Evolutionary conservation across 2,329 filamentous ascomycete genomes (phyloP).

Genomic region (Pyrenochaeta sp.): DNA sequence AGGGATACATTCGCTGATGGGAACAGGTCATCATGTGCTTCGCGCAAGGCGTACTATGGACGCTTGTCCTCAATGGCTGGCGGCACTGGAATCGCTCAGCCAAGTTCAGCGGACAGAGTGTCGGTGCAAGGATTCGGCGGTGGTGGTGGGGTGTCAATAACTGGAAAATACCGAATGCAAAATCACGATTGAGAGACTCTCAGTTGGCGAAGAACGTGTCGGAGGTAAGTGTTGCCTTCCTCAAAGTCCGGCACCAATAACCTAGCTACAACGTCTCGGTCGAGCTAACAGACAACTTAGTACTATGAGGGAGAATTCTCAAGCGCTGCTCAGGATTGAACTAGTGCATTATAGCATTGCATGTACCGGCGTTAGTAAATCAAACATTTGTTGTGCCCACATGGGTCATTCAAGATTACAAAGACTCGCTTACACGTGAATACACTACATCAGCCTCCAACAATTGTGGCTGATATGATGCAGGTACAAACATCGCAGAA

Average conservation of each 20-base stretch:
- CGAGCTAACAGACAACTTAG: constrained; percentile 27
- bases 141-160: constrained; percentile 98
- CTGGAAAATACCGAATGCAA: constrained; percentile 64
- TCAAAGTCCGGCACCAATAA: constrained; percentile 35
- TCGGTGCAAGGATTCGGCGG: constrained; percentile 79
- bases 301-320: constrained; percentile 41
- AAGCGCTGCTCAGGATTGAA: constrained; percentile 31
- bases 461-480: not conserved
- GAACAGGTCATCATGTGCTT: constrained; percentile 82
- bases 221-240: constrained; percentile 47
- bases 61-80: constrained; percentile 85
- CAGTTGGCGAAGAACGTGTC: constrained; percentile 45
- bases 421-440: not conserved
- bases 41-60: constrained; percentile 88
- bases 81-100: constrained; percentile 85
- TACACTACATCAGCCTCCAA: not conserved
- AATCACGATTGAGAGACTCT: constrained; percentile 33
- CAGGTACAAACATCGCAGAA: not conserved
- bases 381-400: not conserved
- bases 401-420: not conserved
- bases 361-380: constrained; percentile 18
- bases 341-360: constrained; percentile 6
- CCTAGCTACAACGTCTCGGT: not conserved
- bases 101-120: constrained; percentile 76
- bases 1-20: constrained; percentile 1